Percentiles rank a stretch among this genome's conserved stretches.
Evolutionary conservation across 2,329 filamentous ascomycete genomes (phyloP).

Genomic region (Aureobasidium lini): DNA sequence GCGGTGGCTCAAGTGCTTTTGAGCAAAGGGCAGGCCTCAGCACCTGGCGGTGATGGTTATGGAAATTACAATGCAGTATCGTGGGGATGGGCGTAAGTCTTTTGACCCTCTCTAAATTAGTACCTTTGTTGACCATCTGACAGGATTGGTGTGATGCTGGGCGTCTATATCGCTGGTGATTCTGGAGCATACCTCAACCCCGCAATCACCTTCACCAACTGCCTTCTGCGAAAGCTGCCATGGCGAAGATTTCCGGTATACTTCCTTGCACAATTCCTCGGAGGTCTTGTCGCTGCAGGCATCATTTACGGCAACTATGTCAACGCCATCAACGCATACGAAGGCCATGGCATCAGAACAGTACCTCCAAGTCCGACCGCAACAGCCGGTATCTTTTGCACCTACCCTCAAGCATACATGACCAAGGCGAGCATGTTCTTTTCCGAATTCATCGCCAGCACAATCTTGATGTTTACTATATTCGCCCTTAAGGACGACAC

Average conservation of each 20-base stretch:
- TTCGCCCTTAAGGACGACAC: slow-evolving; percentile 56
- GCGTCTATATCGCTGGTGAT: slow-evolving; percentile 58
- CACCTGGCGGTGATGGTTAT: slow-evolving; percentile 36
- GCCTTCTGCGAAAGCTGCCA: slow-evolving; percentile 59
- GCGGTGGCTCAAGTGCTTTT: slow-evolving; percentile 37
- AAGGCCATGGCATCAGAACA: slow-evolving; percentile 55
- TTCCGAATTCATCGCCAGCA: slow-evolving; percentile 59
- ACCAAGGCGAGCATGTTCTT: slow-evolving; percentile 61
- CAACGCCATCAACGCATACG: slow-evolving; percentile 56
- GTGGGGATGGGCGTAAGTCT: slow-evolving; percentile 34
- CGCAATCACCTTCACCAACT: slow-evolving; percentile 63
- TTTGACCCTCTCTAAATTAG: too few species aligned
- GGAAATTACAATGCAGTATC: slow-evolving; percentile 36
- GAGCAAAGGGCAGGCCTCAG: slow-evolving; percentile 29
- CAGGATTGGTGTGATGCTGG: slow-evolving; percentile 31
- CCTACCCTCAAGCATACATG: slow-evolving; percentile 57
- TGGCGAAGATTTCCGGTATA: slow-evolving; percentile 67
- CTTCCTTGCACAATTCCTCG: slow-evolving; percentile 56
- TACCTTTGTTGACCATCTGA: not conserved
- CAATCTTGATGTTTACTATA: slow-evolving; percentile 62
- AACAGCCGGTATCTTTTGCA: slow-evolving; percentile 62
- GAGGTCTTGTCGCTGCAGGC: slow-evolving; percentile 53
- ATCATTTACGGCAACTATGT: slow-evolving; percentile 42
- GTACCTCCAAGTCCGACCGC: slow-evolving; percentile 50
- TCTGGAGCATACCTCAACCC: slow-evolving; percentile 60